Percentiles rank a stretch among this genome's conserved stretches.
phyloP scores from a whole-genome alignment of 345 rosid genomes.

The Pistacia atlantica region DNA sequence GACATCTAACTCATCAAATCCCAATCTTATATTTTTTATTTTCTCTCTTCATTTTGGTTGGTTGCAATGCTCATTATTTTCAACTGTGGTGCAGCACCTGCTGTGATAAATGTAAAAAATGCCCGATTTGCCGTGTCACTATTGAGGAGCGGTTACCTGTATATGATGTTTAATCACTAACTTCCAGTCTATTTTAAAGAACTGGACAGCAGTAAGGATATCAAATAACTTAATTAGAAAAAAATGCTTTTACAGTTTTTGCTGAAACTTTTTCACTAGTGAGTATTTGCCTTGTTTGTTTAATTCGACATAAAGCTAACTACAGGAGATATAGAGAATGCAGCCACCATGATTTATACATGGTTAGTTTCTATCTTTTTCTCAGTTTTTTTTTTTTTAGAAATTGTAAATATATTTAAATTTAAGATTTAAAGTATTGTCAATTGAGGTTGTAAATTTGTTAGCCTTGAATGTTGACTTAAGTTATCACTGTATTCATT shows the following conservation, averaged over 20 bases:
- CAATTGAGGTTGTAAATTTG: no score
- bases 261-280: background rate
- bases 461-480: no score
- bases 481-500: no score
- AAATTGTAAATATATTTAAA: no score
- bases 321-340: no score
- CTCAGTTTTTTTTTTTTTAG: no score
- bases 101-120: slow-evolving; percentile 86
- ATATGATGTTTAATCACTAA: slow-evolving; percentile 70
- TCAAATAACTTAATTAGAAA: slow-evolving; percentile 14
- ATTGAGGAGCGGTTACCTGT: slow-evolving; percentile 84
- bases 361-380: no score
- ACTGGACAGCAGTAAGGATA: background rate
- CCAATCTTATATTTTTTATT: background rate
- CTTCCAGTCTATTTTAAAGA: slow-evolving; percentile 6
- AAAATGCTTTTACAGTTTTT: slow-evolving; percentile 18
- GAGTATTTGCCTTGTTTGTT: background rate
- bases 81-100: slow-evolving; percentile 62
- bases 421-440: no score
- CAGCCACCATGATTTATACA: no score
- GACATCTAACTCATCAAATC: background rate
- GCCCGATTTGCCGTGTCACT: slow-evolving; percentile 82
- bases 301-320: no score
- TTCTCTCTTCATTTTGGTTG: background rate
- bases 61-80: slow-evolving; percentile 16